Base-by-base conservation (phyloP, 2,329 filamentous ascomycete species). In the Aspergillus puulaauensis region DNA sequence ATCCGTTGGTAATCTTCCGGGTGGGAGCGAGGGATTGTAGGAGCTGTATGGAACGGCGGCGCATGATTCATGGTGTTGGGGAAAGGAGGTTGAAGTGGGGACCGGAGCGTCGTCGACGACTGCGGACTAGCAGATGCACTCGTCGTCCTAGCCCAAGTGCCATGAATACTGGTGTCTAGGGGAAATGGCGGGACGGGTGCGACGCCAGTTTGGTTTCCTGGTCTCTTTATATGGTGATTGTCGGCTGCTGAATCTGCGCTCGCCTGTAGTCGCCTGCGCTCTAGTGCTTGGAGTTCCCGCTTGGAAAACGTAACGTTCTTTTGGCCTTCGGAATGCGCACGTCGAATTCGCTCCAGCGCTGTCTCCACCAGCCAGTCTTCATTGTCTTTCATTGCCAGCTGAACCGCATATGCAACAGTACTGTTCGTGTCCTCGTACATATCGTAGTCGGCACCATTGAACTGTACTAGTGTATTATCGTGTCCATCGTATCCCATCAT, bases 231-330 rank as follows among this genome's bases (percentile, higher is more conserved):
- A 31, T 61, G 64, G 39, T 63, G 55, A 47, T 44, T 46, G 35
- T 56, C 56, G 23, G 43, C 24, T 11, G 48, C 15, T 39, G 33
- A 14, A 3, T 46, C 43, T 27, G 27, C 15, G 9, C 6, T 19
- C 8, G 79, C 78, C 64, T 82, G 79, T 66, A 86, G 77, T 57
- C 87, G 84, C 71, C 86, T 84, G 61, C 86, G 84, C 70, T 93
- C 89, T 65, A 96, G 81, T 47, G 91, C 92, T 61, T 88, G 89
- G 66, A 96, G 80, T 73, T 97, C 93, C 54, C 89, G 86, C 68
- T 87, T 84, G 65, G 84, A 91, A 62, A 98, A 82, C 71, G 88
- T 89, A 56, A 97, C 90, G 57, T 96, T 90, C 45, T 83, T 80
- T 73, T 88, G 89, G 62, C 92, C 92, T 68, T 86, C 86, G 61